Evolutionary conservation across 495 filamentous ascomycete species (phyloP), one percentile per base, ranked within the genome.

Genomic region (Podospora pseudoanserina): DNA sequence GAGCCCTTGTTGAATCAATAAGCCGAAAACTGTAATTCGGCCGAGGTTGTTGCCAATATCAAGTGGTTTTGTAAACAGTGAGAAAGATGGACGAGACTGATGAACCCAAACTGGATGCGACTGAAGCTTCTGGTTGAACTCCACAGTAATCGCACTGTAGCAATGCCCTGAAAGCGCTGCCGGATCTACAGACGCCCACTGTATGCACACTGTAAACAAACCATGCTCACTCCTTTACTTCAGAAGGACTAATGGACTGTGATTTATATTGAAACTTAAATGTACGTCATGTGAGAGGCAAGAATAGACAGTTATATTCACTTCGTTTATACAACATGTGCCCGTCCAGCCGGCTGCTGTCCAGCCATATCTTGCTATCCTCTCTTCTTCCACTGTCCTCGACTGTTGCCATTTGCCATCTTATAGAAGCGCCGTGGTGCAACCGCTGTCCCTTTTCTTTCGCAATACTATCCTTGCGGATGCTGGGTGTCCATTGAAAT

Each of bases 401-500:
- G 5, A 0, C 34, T 11, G 6, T 11, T 39, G 5, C 34, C 5
- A 39, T 6, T 39, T 11, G 34, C 34, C 11, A 39, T 39, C 34
- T 39, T 39, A 11, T 39, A 6, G 11, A 39, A 6, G 34, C 34
- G 34, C 3, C 34, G 34, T 39, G 11, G 5, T 3, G 34, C 34
- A 39, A 39, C 34, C 34, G 34, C 34, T 11, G 34, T 13, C 39
- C 13, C 39, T 13, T 49, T 49, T 20, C n/a, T 58, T 26, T 23
- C 54, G 60, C 65, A 64, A 53, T 53, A 62, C 61, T 44, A 64
- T 56, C 65, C 44, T 39, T 18, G 15, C 20, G n/a, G 19, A 67
- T 67, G 68, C 64, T 49, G n/a, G 34, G 58, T 59, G 61, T 60
- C 68, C 34, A 63, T 62, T 20, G 28, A 66, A 69, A 71, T 70